These are phyloP conservation scores for Sporisorium iseilematis-ciliati DNA, from an alignment of 1,284 basidiomycete species.

Conservation along the genomic window DNA sequence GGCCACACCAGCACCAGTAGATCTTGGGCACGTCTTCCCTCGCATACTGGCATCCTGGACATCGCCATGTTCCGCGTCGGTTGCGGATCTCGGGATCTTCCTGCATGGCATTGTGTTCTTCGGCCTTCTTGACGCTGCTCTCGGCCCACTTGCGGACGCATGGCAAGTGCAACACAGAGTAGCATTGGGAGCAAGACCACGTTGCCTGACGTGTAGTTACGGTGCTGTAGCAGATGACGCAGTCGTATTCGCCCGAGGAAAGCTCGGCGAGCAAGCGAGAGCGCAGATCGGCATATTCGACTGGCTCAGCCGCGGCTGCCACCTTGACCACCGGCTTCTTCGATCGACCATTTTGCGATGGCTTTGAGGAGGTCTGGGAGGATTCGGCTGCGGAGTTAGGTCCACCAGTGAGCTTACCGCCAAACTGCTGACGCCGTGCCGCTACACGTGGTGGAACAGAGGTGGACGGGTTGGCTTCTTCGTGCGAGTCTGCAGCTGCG, in stretches of 20 bases:
- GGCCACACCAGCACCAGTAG: constrained; percentile 68
- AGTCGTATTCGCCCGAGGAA: constrained; percentile 65
- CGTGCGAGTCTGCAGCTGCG: background rate
- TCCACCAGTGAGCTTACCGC: constrained; percentile 48
- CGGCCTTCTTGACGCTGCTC: constrained; percentile 62
- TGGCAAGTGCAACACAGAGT: constrained; percentile 63
- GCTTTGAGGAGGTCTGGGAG: constrained; percentile 5
- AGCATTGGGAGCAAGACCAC: constrained; percentile 68
- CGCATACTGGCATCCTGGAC: constrained; percentile 66
- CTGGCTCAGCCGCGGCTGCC: constrained; percentile 27
- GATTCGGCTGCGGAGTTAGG: constrained; percentile 2
- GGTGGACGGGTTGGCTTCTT: background rate
- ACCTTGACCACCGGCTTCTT: constrained; percentile 37
- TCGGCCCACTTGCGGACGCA: constrained; percentile 68
- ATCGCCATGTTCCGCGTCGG: constrained; percentile 64
- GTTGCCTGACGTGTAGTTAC: constrained; percentile 58
- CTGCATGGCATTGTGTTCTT: constrained; percentile 68
- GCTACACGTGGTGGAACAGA: constrained; percentile 20
- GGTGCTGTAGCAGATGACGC: constrained; percentile 66
- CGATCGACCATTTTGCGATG: constrained; percentile 22
- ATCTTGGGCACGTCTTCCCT: constrained; percentile 60
- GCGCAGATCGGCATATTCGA: constrained; percentile 64
- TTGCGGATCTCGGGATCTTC: constrained; percentile 64
- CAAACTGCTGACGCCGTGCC: constrained; percentile 51
- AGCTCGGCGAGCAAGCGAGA: constrained; percentile 64